phyloP scores from a whole-genome alignment of 2,329 filamentous ascomycete genomes.

The Xylaria multiplex region DNA sequence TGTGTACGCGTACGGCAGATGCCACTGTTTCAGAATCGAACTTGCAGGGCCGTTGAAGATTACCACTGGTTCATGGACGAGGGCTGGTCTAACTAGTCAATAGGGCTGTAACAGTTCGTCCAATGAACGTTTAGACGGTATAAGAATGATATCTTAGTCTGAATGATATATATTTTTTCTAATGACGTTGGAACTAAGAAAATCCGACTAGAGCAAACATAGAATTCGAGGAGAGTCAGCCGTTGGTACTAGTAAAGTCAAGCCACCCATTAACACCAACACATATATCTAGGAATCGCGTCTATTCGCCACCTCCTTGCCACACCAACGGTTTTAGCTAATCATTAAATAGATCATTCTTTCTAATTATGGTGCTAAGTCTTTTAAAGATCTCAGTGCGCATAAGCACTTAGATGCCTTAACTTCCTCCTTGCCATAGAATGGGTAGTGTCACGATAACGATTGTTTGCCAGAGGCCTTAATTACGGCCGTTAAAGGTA shows the following conservation, averaged over 20 bases:
- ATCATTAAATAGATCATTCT: not conserved
- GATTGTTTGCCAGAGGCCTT: not conserved
- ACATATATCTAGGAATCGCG: not conserved
- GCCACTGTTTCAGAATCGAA: slow-evolving; percentile 39
- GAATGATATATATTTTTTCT: not conserved
- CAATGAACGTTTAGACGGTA: slow-evolving; percentile 12
- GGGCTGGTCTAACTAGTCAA: slow-evolving; percentile 15
- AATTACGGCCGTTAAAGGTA: not conserved
- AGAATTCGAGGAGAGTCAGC: not conserved
- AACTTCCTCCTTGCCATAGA: not conserved
- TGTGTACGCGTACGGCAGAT: slow-evolving; percentile 39
- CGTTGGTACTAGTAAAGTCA: not conserved
- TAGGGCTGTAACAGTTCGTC: not conserved
- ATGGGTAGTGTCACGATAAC: not conserved
- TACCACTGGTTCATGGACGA: slow-evolving; percentile 29
- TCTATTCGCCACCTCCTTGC: not conserved
- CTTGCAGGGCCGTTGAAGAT: slow-evolving; percentile 28
- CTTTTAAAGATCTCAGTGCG: not conserved
- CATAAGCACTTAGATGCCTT: not conserved
- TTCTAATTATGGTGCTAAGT: not conserved
- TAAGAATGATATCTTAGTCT: not conserved
- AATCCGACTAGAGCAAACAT: not conserved
- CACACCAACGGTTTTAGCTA: not conserved
- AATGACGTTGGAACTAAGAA: not conserved
- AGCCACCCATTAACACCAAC: not conserved